Evolutionary conservation across 805 yeast genomes (phyloP), one percentile per base, ranked within the genome.

Genomic region (Metschnikowia dekortorum): DNA sequence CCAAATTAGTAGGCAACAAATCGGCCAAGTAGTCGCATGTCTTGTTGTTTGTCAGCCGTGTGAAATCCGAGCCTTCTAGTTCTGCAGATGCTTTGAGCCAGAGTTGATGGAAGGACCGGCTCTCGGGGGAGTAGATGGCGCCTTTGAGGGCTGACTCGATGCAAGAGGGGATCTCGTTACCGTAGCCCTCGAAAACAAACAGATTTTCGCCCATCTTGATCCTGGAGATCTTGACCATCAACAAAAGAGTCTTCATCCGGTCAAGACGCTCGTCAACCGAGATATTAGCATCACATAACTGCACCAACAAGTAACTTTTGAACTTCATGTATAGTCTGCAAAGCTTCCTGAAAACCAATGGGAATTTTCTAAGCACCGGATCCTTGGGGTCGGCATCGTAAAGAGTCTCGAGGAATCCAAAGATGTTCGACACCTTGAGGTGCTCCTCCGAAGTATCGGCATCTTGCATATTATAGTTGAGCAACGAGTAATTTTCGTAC

Each of bases 61-160:
- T 33, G 4, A 33, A n/a, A 1, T 52, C 59, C 6, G 55, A 58
- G 3, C 47, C 51, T 34, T 57, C 58, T 41, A 71, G 58, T 1
- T 65, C 42, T 2, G 48, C 48, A 1, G 84, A 74, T 0, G 91
- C 84, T 50, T 74, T 69, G 3, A 79, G 66, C 98, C 97, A 92
- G 8, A 83, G 71, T 42, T 74, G 73, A 8, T 85, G 79, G 62
- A 80, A 89, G 14, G 74, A 65, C 51, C 98, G 76, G 32, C 92
- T 82, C 61, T 87, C 94, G 0, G 97, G 96, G 1, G 92, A 76
- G 32, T 88, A 71, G 14, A 91, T 78, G 1, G 90, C 89, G 56
- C 86, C 81, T 0, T 80, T 73, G 34, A 91, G 71, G 11, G 94
- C 88, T 2, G 90, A 75, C 65, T 92, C 98, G 48, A 92, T 75